Base-by-base conservation (phyloP, 192 early-diverging fungal genomes). In the Coemansia sp. region DNA sequence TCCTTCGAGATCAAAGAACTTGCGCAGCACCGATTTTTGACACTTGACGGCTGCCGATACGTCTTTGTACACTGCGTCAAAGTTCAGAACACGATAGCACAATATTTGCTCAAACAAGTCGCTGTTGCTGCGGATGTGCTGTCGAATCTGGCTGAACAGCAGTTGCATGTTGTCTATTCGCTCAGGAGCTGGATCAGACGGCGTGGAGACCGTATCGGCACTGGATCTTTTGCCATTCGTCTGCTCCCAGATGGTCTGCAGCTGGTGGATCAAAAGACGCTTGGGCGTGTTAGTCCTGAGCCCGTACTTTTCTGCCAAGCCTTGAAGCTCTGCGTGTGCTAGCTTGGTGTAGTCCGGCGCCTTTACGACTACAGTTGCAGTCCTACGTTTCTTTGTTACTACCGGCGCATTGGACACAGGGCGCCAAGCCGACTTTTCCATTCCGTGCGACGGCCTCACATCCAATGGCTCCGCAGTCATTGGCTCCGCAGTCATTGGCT, bases 51-150 rank as follows among this genome's bases (percentile, higher is more conserved):
- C 41, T 1, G 22, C 27, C 13, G 41, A 65, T 15, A 78, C 40
- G 20, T 31, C 34, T 39, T 66, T 53, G 22, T 78, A 78, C 15
- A 69, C 67, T 5, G 6, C 22, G 9, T 72, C 66, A 55, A 78
- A 78, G 44, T 78, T 62, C 40, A 78, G 44, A 8, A 78, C 75
- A 3, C 62, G 65, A 41, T 78, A 78, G 63, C 75, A 78, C 15
- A 78, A 29, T 15, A 78, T 65, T 20, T 65, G 50, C 47, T 78
- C 75, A 36, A 61, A 72, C 46, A 78, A 11, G 31, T 20, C 47
- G 18, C 27, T 43, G 27, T 69, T 52, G 47, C 62, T 61, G n/a
- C 75, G 75, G 43, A 78, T 78, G 36, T 52, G 60, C 31, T 57
- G 55, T 7, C 70, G 62, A 24, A 78, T 13, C 31, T 39, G 61